Evolutionary conservation across 305 asterid genomes (phyloP).

Genomic region (Fraxinus dipetala): DNA sequence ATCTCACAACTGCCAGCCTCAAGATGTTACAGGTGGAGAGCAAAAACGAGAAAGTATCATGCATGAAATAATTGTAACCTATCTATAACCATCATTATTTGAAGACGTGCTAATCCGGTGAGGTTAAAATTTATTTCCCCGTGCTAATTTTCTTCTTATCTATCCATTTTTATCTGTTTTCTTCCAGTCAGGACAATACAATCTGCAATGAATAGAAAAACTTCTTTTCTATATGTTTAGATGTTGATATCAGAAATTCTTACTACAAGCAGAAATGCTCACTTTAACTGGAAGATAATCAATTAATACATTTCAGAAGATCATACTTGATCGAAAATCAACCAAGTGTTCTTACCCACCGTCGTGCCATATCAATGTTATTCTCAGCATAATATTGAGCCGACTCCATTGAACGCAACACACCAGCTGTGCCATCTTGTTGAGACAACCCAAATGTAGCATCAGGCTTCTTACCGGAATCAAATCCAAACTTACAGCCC

Average conservation of each 20-base stretch:
- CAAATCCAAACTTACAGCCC: slow-evolving; percentile 67
- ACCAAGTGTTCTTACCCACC: slow-evolving; percentile 85
- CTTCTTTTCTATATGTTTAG: neutral
- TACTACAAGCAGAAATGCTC: neutral
- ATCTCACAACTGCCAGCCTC: neutral
- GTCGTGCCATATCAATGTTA: slow-evolving; percentile 69
- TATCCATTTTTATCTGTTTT: neutral
- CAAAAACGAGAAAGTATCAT: neutral
- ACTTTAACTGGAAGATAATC: neutral
- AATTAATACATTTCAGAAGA: neutral
- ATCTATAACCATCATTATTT: neutral
- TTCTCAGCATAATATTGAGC: slow-evolving; percentile 73
- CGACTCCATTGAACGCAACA: slow-evolving; percentile 92
- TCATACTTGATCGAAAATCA: neutral
- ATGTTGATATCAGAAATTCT: neutral
- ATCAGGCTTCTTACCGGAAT: slow-evolving; percentile 48
- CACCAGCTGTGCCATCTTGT: slow-evolving; percentile 43
- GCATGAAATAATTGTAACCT: neutral
- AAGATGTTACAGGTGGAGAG: neutral
- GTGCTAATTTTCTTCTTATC: neutral
- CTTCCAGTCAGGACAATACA: neutral
- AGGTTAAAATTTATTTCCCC: neutral
- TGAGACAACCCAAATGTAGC: slow-evolving; percentile 63
- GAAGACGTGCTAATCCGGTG: neutral
- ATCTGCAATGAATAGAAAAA: neutral